Evolutionary conservation across 2,329 filamentous ascomycete species (phyloP).

Genomic region (Aspergillus fumigatiaffinis): DNA sequence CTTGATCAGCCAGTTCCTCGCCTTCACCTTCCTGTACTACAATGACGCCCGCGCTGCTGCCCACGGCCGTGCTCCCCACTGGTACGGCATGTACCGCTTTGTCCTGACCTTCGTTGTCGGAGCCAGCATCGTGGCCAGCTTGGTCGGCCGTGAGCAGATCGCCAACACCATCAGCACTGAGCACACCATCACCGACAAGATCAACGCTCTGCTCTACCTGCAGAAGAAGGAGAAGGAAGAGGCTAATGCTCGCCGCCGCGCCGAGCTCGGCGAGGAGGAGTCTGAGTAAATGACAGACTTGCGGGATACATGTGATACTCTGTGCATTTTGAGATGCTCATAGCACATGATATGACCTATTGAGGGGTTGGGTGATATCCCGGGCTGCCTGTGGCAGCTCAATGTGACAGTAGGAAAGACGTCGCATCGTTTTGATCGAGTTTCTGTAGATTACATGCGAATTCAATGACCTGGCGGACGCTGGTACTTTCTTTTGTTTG

Average conservation of each 20-base stretch:
- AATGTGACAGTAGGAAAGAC: conserved; percentile 14
- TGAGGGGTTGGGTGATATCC: neutral
- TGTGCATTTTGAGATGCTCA: neutral
- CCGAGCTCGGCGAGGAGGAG: conserved; percentile 25
- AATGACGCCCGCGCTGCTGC: conserved; percentile 70
- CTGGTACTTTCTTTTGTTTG: conserved; percentile 25
- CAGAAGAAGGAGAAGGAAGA: conserved; percentile 46
- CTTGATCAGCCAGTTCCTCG: conserved; percentile 77
- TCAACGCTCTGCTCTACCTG: conserved; percentile 50
- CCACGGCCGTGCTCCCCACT: conserved; percentile 73
- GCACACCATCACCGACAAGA: conserved; percentile 45
- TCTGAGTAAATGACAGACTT: conserved; percentile 27
- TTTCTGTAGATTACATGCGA: conserved; percentile 34
- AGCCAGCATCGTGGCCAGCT: conserved; percentile 70
- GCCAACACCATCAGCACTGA: conserved; percentile 34
- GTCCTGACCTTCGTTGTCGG: conserved; percentile 88
- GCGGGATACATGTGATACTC: neutral
- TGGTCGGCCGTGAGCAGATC: conserved; percentile 80
- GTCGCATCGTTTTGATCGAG: conserved; percentile 26
- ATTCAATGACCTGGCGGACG: conserved; percentile 26
- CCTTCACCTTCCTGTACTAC: conserved; percentile 83
- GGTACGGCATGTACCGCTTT: conserved; percentile 89
- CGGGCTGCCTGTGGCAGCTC: conserved; percentile 4
- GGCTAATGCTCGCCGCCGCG: conserved; percentile 35
- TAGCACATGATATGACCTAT: neutral